Conservation (phyloP, 345 rosid species). For the Abelmoschus esculentus region DNA sequence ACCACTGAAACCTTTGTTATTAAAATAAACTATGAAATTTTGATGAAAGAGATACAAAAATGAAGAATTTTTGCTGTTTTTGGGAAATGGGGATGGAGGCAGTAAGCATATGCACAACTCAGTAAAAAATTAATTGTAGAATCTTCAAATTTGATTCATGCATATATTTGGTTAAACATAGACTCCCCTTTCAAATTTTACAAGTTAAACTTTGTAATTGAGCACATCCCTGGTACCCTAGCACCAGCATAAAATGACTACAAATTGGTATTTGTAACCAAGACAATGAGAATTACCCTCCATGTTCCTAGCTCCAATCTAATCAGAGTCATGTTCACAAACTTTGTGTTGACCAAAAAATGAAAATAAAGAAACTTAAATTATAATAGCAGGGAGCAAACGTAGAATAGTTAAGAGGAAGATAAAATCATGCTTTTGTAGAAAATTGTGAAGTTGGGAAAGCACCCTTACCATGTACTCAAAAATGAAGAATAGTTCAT, state of each 20-base stretch:
- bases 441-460: neutral
- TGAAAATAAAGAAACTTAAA: neutral
- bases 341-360: neutral
- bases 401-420: neutral
- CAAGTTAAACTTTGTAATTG: neutral
- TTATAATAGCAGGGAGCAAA: neutral
- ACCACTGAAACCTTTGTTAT: neutral
- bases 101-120: neutral
- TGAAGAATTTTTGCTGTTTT: neutral
- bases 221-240: neutral
- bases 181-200: neutral
- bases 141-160: neutral
- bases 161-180: neutral
- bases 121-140: neutral
- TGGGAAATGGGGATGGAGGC: neutral
- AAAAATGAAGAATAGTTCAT: conserved; percentile 83
- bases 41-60: neutral
- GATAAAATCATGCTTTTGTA: neutral
- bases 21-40: neutral
- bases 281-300: neutral
- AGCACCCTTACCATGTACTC: conserved; percentile 74
- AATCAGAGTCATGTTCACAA: neutral
- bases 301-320: neutral
- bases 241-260: neutral
- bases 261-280: neutral